phyloP scores from a whole-genome alignment of 2,329 filamentous ascomycete genomes.

The Pseudocercospora crystallina region DNA sequence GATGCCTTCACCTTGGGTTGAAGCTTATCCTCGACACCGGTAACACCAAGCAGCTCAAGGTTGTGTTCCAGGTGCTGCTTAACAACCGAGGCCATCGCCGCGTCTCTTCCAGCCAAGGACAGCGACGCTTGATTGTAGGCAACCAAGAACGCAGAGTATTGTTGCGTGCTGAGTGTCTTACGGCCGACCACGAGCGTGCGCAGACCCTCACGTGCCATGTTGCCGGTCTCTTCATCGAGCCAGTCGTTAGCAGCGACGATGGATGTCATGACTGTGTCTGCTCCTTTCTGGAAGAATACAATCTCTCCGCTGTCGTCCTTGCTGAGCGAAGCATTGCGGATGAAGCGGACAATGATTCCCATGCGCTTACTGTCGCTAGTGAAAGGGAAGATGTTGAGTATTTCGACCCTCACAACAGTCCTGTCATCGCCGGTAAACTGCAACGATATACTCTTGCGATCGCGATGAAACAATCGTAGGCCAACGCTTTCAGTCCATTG shows the following conservation, averaged over 20 bases:
- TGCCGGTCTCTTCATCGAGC: slow-evolving; percentile 98
- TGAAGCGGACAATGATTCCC: slow-evolving; percentile 92
- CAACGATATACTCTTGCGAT: slow-evolving; percentile 81
- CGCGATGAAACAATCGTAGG: slow-evolving; percentile 77
- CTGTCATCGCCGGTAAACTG: slow-evolving; percentile 73
- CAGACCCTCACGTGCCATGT: slow-evolving; percentile 96
- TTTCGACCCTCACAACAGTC: slow-evolving; percentile 77
- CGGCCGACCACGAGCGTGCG: slow-evolving; percentile 94
- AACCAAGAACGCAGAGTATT: slow-evolving; percentile 77
- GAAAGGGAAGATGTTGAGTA: slow-evolving; percentile 94
- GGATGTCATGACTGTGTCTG: slow-evolving; percentile 95
- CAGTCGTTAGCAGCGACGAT: slow-evolving; percentile 97
- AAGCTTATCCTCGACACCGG: slow-evolving; percentile 94
- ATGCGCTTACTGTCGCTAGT: slow-evolving; percentile 97
- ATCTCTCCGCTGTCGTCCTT: slow-evolving; percentile 69
- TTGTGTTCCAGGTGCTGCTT: slow-evolving; percentile 80
- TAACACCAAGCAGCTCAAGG: slow-evolving; percentile 92
- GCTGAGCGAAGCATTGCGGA: slow-evolving; percentile 48
- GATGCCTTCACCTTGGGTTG: slow-evolving; percentile 95
- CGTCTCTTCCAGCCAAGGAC: slow-evolving; percentile 75
- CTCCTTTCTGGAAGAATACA: slow-evolving; percentile 98
- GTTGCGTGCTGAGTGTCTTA: slow-evolving; percentile 73
- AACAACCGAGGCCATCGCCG: slow-evolving; percentile 76
- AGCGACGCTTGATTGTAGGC: slow-evolving; percentile 78
- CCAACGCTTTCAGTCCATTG: slow-evolving; percentile 93